Evolutionary conservation across 257 asterid genomes (phyloP).

Genomic region (Nicotiana attenuata): DNA sequence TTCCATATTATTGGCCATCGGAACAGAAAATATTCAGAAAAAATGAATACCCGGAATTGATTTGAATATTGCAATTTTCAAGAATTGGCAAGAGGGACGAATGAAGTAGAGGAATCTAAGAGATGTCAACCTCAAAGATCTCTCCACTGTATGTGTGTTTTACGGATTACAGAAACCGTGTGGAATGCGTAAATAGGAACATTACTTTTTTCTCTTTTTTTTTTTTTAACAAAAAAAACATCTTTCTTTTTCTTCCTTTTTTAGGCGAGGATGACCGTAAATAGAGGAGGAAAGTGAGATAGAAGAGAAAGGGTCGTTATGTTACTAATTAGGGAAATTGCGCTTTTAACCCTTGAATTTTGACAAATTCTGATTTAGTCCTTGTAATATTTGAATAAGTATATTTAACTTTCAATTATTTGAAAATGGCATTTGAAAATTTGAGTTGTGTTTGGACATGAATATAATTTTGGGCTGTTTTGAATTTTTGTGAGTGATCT

Average conservation of each 20-base stretch:
- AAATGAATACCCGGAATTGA: neutral
- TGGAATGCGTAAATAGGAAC: neutral
- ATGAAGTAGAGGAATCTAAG: slow-evolving; percentile 1
- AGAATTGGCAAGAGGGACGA: neutral
- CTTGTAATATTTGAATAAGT: too few species aligned
- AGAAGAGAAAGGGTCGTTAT: neutral
- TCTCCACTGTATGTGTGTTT: neutral
- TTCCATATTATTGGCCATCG: slow-evolving; percentile 33
- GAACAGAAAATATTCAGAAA: neutral
- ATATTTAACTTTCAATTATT: too few species aligned
- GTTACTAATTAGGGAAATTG: too few species aligned
- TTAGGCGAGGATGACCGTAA: neutral
- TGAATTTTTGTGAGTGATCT: too few species aligned
- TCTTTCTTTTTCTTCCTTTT: too few species aligned
- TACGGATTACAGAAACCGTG: neutral
- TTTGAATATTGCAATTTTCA: neutral
- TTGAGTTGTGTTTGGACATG: too few species aligned
- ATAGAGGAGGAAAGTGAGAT: neutral
- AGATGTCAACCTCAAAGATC: slow-evolving; percentile 7
- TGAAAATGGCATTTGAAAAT: too few species aligned
- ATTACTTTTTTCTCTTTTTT: neutral
- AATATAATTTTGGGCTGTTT: too few species aligned
- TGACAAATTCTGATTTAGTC: too few species aligned
- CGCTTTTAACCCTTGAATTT: too few species aligned
- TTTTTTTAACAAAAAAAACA: neutral